Evolutionary conservation across 2,329 filamentous ascomycete genomes (phyloP).

Genomic region (Penicillium sp.): DNA sequence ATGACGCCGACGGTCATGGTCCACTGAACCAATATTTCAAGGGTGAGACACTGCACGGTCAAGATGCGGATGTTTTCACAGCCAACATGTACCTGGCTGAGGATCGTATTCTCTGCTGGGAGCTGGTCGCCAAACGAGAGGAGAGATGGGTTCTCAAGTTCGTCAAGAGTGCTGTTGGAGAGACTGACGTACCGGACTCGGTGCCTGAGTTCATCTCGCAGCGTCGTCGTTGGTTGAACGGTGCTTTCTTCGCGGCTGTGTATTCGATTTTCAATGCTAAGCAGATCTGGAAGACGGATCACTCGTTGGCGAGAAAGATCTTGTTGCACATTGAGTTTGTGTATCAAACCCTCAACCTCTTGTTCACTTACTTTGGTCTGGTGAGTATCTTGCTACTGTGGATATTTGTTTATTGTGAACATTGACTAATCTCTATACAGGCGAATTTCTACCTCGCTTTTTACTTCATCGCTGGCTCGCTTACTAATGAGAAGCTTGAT

Average conservation of each 20-base stretch:
- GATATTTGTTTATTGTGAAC: not conserved
- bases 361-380: conserved; percentile 97
- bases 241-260: conserved; percentile 97
- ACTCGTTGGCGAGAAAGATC: conserved; percentile 85
- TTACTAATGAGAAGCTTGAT: conserved; percentile 78
- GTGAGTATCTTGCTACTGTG: conserved; percentile 37
- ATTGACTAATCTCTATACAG: conserved; percentile 36
- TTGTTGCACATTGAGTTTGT: conserved; percentile 93
- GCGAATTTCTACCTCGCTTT: conserved; percentile 99
- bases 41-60: conserved; percentile 93
- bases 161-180: conserved; percentile 93
- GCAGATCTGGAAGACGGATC: conserved; percentile 92
- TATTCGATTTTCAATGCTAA: conserved; percentile 95
- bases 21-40: conserved; percentile 99
- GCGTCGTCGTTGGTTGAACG: conserved; percentile 94
- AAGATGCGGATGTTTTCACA: conserved; percentile 95
- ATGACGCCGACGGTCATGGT: conserved; percentile 93
- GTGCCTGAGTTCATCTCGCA: conserved; percentile 98
- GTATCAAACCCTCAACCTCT: conserved; percentile 88
- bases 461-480: conserved; percentile 93
- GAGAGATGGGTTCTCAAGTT: conserved; percentile 98
- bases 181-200: conserved; percentile 94
- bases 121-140: conserved; percentile 91
- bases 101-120: conserved; percentile 98
- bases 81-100: conserved; percentile 99